Conservation (phyloP, 73 alveolate genomes). For the Paramecium tetraurelia region DNA sequence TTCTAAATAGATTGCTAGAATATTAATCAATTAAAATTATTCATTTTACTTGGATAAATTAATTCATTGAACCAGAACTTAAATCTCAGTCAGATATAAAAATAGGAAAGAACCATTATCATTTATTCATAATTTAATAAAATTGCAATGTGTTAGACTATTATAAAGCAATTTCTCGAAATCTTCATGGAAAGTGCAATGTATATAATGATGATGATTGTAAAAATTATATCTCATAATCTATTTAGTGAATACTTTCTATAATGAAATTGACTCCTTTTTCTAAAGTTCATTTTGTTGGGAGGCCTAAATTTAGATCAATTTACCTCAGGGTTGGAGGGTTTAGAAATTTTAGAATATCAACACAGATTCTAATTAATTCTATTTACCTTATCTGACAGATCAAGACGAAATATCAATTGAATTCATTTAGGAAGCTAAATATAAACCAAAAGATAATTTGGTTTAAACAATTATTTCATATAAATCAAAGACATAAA, state of each 20-base stretch:
- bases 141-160: not conserved
- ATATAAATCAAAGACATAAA: not conserved
- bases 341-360: not conserved
- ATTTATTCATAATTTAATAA: not conserved
- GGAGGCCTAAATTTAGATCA: not conserved
- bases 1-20: not conserved
- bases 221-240: not conserved
- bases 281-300: not conserved
- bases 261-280: not conserved
- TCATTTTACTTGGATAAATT: not conserved
- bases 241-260: not conserved
- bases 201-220: not conserved
- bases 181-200: not conserved
- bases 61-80: not conserved
- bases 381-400: not conserved
- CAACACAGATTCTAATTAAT: not conserved
- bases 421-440: not conserved
- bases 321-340: not conserved
- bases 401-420: not conserved
- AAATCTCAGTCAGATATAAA: not conserved
- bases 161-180: not conserved
- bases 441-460: not conserved
- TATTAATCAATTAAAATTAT: slow-evolving; percentile 21
- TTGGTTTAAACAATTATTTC: not conserved
- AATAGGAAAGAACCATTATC: slow-evolving; percentile 11